Evolutionary conservation across 2,329 filamentous ascomycete species (phyloP).

Genomic region (Ascochyta fabae): DNA sequence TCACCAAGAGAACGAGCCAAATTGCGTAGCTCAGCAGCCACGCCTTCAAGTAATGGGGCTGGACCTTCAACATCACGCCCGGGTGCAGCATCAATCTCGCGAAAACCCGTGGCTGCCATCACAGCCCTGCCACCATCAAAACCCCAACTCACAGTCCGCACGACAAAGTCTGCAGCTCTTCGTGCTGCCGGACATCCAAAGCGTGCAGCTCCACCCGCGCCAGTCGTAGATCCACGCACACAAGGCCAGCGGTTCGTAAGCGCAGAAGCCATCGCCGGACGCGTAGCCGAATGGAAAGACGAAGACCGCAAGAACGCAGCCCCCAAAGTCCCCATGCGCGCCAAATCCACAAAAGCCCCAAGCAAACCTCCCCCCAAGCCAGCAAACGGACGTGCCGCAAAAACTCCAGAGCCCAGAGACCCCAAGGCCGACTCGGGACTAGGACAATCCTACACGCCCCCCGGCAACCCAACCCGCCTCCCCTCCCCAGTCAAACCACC

Average conservation of each 20-base stretch:
- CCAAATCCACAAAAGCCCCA: not conserved
- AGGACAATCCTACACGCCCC: conserved; percentile 13
- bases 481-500: conserved; percentile 4
- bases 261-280: conserved; percentile 22
- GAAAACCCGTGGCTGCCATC: not conserved
- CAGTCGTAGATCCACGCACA: not conserved
- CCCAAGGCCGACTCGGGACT: not conserved
- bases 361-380: conserved; percentile 2
- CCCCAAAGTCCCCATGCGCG: not conserved
- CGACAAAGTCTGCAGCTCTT: not conserved
- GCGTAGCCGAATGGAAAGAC: conserved; percentile 24
- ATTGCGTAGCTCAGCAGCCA: conserved; percentile 1
- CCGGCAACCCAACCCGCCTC: conserved; percentile 17
- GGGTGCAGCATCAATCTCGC: not conserved
- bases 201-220: not conserved
- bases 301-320: conserved; percentile 10
- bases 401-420: not conserved
- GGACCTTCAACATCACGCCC: conserved; percentile 6
- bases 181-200: not conserved
- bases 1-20: conserved; percentile 12
- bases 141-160: not conserved
- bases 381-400: not conserved
- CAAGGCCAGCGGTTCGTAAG: conserved; percentile 17
- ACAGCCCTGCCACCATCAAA: not conserved
- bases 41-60: not conserved